phyloP scores from a whole-genome alignment of 768 basidiomycete genomes.

The Boletus rubescentipes region DNA sequence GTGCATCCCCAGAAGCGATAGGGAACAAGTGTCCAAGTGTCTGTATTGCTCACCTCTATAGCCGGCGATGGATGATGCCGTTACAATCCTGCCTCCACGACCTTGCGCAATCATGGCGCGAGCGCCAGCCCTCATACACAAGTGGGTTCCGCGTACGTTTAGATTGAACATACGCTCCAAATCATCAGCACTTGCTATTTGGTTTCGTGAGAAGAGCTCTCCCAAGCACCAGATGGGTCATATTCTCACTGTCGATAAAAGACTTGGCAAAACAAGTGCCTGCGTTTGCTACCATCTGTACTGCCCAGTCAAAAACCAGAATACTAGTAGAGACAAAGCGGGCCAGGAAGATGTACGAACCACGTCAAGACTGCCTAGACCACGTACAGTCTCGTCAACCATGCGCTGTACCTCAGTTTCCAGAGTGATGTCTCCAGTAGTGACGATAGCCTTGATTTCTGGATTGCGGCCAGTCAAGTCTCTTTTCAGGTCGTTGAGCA shows the following conservation, averaged over 20 bases:
- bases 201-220: not conserved
- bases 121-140: constrained; percentile 44
- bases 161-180: constrained; percentile 33
- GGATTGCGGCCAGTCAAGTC: not conserved
- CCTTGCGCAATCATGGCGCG: constrained; percentile 45
- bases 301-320: not conserved
- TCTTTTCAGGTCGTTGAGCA: not conserved
- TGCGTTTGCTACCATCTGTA: constrained; percentile 1
- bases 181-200: constrained; percentile 6
- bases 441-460: not conserved
- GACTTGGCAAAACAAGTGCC: constrained; percentile 1
- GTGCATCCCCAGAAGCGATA: constrained; percentile 16
- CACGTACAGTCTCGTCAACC: not conserved
- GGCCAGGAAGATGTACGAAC: not conserved
- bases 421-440: not conserved
- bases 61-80: constrained; percentile 1
- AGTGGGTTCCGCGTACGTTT: constrained; percentile 38
- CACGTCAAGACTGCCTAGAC: not conserved
- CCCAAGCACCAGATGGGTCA: not conserved
- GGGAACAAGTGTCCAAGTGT: too few relatives aligned
- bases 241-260: not conserved
- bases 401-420: constrained; percentile 1
- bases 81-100: constrained; percentile 42
- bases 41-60: not conserved
- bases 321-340: not conserved